These are phyloP conservation scores for Skeletonema costatum DNA, from an alignment of 108 stramenopile genomes.

Conservation along the genomic window DNA sequence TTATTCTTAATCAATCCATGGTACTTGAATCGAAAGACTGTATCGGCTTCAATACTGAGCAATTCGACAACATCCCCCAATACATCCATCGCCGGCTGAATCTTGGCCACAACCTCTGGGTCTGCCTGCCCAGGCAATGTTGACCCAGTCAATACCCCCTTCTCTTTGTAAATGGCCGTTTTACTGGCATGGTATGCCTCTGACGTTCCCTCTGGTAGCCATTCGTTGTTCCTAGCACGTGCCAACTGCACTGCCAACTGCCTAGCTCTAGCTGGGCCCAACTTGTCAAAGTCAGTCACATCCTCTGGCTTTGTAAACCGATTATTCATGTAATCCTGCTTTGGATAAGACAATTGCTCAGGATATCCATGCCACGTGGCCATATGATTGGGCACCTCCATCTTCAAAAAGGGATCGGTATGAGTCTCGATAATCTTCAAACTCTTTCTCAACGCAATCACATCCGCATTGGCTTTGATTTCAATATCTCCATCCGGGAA, in stretches of 20 bases:
- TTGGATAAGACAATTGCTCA: conserved; percentile 57
- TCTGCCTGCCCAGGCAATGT: conserved; percentile 61
- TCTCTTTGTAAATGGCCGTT: conserved; percentile 63
- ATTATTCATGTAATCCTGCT: conserved; percentile 77
- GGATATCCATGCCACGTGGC: conserved; percentile 88
- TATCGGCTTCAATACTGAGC: conserved; percentile 70
- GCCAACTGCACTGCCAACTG: conserved; percentile 74
- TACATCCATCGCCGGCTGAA: conserved; percentile 79
- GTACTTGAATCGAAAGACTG: conserved; percentile 86
- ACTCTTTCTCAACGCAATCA: conserved; percentile 67
- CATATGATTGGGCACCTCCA: conserved; percentile 69
- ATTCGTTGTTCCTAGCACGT: conserved; percentile 84
- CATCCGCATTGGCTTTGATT: conserved; percentile 61
- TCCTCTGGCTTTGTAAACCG: conserved; percentile 73
- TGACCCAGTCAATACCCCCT: conserved; percentile 74
- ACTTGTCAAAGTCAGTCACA: conserved; percentile 66
- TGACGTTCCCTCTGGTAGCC: conserved; percentile 71
- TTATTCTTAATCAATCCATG: conserved; percentile 88
- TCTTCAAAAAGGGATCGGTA: conserved; percentile 69
- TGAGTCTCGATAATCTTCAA: conserved; percentile 77
- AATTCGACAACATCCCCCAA: conserved; percentile 72
- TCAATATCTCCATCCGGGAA: conserved; percentile 72
- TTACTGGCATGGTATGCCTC: conserved; percentile 55
- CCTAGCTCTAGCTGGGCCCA: conserved; percentile 70
- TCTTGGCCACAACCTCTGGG: conserved; percentile 53